These are phyloP conservation scores for Aspergillus baeticus DNA, from an alignment of 495 filamentous ascomycete genomes.

Conservation along the genomic window DNA sequence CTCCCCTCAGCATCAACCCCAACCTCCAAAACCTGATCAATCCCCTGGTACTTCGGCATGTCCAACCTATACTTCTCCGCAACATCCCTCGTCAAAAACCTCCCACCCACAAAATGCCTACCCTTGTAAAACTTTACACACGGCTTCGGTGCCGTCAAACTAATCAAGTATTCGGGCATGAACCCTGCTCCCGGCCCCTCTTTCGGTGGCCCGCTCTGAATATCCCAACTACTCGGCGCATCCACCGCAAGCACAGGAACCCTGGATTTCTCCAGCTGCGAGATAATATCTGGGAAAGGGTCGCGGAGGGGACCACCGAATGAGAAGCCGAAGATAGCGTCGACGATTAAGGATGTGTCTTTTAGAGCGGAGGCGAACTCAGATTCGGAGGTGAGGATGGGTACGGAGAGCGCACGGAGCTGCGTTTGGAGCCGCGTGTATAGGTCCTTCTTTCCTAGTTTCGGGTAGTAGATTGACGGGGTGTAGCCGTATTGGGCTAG, in stretches of 20 bases:
- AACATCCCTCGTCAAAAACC: slow-evolving; percentile 78
- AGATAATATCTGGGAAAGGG: slow-evolving; percentile 80
- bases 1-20: slow-evolving; percentile 54
- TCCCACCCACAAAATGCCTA: slow-evolving; percentile 85
- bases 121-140: slow-evolving; percentile 79
- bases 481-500: slow-evolving; percentile 91
- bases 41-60: slow-evolving; percentile 77
- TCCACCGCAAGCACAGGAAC: slow-evolving; percentile 86
- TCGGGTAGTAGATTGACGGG: slow-evolving; percentile 90
- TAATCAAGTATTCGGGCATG: slow-evolving; percentile 74
- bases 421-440: slow-evolving; percentile 87
- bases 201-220: slow-evolving; percentile 77
- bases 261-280: slow-evolving; percentile 66
- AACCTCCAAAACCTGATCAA: slow-evolving; percentile 88
- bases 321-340: slow-evolving; percentile 96
- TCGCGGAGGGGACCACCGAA: slow-evolving; percentile 91
- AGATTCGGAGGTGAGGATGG: slow-evolving; percentile 59
- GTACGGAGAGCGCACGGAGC: slow-evolving; percentile 75
- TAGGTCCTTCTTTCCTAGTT: slow-evolving; percentile 82
- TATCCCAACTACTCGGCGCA: slow-evolving; percentile 90
- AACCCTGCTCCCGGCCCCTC: slow-evolving; percentile 78
- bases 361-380: slow-evolving; percentile 70
- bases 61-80: slow-evolving; percentile 85
- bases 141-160: slow-evolving; percentile 94
- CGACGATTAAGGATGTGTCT: slow-evolving; percentile 75